Percentiles rank a stretch among this genome's conserved stretches.
These are phyloP conservation scores for Rhizopogon roseolus DNA, from an alignment of 768 basidiomycete species.

Conservation along the genomic window DNA sequence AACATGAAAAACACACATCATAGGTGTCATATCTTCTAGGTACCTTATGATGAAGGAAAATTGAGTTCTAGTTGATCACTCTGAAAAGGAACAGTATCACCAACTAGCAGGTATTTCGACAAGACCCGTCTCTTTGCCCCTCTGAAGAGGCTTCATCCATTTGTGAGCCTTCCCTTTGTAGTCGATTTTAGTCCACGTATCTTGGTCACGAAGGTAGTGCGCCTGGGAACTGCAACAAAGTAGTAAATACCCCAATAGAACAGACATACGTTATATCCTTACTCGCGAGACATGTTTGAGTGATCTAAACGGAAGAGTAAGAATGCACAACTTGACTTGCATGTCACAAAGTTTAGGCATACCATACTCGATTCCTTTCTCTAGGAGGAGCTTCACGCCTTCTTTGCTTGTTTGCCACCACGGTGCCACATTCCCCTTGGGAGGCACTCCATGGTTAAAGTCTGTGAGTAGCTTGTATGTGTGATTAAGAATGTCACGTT, in stretches of 20 bases:
- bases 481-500: slow-evolving; percentile 61
- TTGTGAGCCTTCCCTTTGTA: slow-evolving; percentile 46
- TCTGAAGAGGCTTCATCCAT: slow-evolving; percentile 69
- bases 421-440: slow-evolving; percentile 60
- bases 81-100: slow-evolving; percentile 23
- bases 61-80: not conserved
- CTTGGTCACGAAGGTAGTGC: slow-evolving; percentile 59
- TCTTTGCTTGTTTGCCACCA: slow-evolving; percentile 76
- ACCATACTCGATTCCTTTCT: slow-evolving; percentile 72
- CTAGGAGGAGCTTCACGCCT: slow-evolving; percentile 58
- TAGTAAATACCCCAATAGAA: not conserved
- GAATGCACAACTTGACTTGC: slow-evolving; percentile 7
- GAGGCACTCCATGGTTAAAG: slow-evolving; percentile 53
- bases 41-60: slow-evolving; percentile 30
- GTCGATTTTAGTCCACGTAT: slow-evolving; percentile 67
- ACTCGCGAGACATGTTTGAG: slow-evolving; percentile 50
- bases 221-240: slow-evolving; percentile 40
- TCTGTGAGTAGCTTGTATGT: slow-evolving; percentile 55
- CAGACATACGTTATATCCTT: not conserved
- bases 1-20: slow-evolving; percentile 42
- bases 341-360: not conserved
- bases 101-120: slow-evolving; percentile 65
- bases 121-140: slow-evolving; percentile 56
- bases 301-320: slow-evolving; percentile 32
- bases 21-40: slow-evolving; percentile 66